Base-by-base conservation (phyloP, 257 asterid species). In the Schizonepeta tenuifolia region DNA sequence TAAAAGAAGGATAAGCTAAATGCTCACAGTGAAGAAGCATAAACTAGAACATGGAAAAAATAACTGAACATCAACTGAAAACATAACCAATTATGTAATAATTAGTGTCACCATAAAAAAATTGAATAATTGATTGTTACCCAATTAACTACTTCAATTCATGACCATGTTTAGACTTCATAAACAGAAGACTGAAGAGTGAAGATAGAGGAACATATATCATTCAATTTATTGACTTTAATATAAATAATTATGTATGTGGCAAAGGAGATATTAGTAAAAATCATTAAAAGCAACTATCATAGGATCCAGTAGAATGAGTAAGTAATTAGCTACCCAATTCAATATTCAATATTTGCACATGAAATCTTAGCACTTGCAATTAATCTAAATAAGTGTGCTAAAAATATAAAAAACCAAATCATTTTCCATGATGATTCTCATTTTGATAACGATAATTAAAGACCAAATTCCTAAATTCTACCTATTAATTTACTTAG, bases 1-100 rank as follows among this genome's bases (percentile, higher is more conserved):
- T 65, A 71, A 50, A 15, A 73, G 65, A 62, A 53, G 47, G 74
- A 67, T 38, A 71, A 17, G 55, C 47, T 41, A 31, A 40, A 66
- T 15, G 28, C 54, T 56, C n/a, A 22, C 9, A 56, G 17, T 24
- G 9, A 13, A 11, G 13, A 64, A 61, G 26, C 43, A 44, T 60
- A 55, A 55, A 36, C 24, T 57, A 40, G 72, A 61, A 36, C 3
- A 62, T 40, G 35, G 8, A 58, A 59, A 28, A 22, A 22, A 62
- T 47, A 65, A 69, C 66, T 36, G 56, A 20, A 62, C 41, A 64
- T 20, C 38, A 57, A 62, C 10, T 61, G 43, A 63, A 35, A 57
- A 47, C n/a, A 71, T 24, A 21, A 6, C 35, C 58, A 9, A 18
- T 47, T 47, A 47, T 20, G 28, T 51, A 18, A 51, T 2, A 9